Evolutionary conservation across 208 protist species (phyloP).

Genomic region (Trypanosoma cruzi): DNA sequence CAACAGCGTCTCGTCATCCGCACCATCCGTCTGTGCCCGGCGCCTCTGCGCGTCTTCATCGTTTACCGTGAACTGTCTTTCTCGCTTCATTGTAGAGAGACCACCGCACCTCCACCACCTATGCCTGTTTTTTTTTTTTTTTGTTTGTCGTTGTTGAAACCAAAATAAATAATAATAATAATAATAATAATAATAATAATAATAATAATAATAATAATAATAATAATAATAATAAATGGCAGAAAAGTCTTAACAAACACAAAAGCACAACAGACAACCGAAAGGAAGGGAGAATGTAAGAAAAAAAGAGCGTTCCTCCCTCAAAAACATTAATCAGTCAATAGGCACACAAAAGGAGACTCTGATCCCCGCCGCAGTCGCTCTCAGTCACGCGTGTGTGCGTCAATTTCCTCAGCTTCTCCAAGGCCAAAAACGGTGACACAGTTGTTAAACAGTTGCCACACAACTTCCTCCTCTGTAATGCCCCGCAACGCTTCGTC

Average conservation of each 20-base stretch:
- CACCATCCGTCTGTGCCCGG: not conserved
- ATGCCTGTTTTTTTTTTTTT: slow-evolving; percentile 9
- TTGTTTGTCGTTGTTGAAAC: not conserved
- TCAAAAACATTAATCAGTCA: not conserved
- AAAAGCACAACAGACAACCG: too few species aligned
- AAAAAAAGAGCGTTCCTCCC: not conserved
- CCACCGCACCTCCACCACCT: not conserved
- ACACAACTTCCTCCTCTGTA: slow-evolving; percentile 39
- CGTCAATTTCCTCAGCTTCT: not conserved
- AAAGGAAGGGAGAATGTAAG: too few species aligned
- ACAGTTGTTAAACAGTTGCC: slow-evolving; percentile 48
- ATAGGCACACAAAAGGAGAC: not conserved
- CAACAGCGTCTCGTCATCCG: slow-evolving; percentile 19
- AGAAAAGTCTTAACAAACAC: too few species aligned
- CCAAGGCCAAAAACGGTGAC: slow-evolving; percentile 41
- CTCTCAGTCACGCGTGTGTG: not conserved
- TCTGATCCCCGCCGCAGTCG: not conserved
- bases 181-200: too few species aligned
- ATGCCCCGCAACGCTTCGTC: slow-evolving; percentile 15
- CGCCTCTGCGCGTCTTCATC: slow-evolving; percentile 15
- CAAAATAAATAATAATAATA: slow-evolving; percentile 9
- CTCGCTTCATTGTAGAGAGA: slow-evolving; percentile 15
- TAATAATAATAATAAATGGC: too few species aligned
- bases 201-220: too few species aligned
- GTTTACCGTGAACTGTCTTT: not conserved